phyloP scores from a whole-genome alignment of 169 alveolate species.

The Plasmodium knowlesi region DNA sequence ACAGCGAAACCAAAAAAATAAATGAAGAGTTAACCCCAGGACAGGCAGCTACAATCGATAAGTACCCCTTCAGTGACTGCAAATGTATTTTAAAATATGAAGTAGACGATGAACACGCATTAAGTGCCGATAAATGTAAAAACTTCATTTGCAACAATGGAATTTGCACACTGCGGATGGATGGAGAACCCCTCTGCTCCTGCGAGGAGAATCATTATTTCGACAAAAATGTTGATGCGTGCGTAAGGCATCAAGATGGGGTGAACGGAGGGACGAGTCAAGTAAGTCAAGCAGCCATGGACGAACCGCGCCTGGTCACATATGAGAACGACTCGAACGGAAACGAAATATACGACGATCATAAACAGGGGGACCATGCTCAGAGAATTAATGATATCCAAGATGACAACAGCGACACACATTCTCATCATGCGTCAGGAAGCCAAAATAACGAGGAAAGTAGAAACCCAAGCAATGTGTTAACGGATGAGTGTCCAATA shows the following conservation, averaged over 20 bases:
- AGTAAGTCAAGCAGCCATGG: neutral
- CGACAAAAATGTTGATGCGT: conserved; percentile 20
- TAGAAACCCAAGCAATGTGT: neutral
- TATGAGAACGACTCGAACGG: neutral
- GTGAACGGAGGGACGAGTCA: neutral
- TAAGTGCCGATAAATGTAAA: conserved; percentile 20
- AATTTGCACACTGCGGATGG: conserved; percentile 25
- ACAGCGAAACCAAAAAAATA: neutral
- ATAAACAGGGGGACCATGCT: neutral
- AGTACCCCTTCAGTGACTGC: conserved; percentile 5
- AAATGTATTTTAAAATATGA: conserved; percentile 40
- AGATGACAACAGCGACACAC: neutral
- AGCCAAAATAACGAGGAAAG: neutral
- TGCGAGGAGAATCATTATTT: conserved; percentile 56
- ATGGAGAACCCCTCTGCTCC: conserved; percentile 66
- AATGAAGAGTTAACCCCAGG: neutral
- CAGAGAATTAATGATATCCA: neutral
- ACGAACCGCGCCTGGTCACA: neutral
- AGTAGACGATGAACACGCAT: neutral
- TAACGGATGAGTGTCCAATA: neutral
- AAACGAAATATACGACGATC: neutral
- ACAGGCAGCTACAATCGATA: neutral
- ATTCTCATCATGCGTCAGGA: neutral
- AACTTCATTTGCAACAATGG: conserved; percentile 26
- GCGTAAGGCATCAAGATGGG: conserved; percentile 23